Percentiles rank a stretch among this genome's conserved stretches.
phyloP scores from a whole-genome alignment of 495 filamentous ascomycete species.

The Penicillium salamii region DNA sequence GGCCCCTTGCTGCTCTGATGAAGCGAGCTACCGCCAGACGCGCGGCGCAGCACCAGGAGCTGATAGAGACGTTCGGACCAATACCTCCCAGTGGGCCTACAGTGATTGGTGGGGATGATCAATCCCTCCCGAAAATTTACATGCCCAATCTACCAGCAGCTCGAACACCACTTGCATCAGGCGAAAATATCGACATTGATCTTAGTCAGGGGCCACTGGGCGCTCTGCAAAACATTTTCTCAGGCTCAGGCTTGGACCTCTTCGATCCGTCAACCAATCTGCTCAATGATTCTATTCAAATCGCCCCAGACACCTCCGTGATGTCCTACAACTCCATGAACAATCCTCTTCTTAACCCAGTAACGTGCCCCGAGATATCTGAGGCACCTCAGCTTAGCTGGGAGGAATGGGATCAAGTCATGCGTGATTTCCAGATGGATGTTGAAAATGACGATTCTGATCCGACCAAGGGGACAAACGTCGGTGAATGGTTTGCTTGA shows the following conservation, averaged over 20 bases:
- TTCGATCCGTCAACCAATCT: slow-evolving; percentile 16
- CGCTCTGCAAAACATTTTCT: slow-evolving; percentile 31
- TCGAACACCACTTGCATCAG: neutral
- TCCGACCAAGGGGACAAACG: slow-evolving; percentile 22
- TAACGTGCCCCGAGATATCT: neutral
- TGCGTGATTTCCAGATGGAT: slow-evolving; percentile 49
- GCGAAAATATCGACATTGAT: slow-evolving; percentile 24
- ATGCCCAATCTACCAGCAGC: slow-evolving; percentile 7
- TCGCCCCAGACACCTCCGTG: neutral
- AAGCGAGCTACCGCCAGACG: slow-evolving; percentile 53
- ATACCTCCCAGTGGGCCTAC: slow-evolving; percentile 4
- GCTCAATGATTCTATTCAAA: slow-evolving; percentile 7
- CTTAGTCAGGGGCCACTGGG: slow-evolving; percentile 28
- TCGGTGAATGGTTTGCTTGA: slow-evolving; percentile 35
- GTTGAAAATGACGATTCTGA: slow-evolving; percentile 27
- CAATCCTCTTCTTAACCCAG: slow-evolving; percentile 15
- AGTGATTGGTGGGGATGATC: slow-evolving; percentile 4
- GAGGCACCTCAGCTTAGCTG: slow-evolving; percentile 24
- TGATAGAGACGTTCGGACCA: slow-evolving; percentile 21
- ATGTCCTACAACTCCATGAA: slow-evolving; percentile 7
- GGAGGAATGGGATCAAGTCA: slow-evolving; percentile 50
- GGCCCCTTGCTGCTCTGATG: slow-evolving; percentile 69
- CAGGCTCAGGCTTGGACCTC: slow-evolving; percentile 24
- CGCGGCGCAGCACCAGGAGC: slow-evolving; percentile 31
- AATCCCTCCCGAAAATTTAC: slow-evolving; percentile 17